These are phyloP conservation scores for Lentinula boryana DNA, from an alignment of 768 basidiomycete species.

Conservation along the genomic window DNA sequence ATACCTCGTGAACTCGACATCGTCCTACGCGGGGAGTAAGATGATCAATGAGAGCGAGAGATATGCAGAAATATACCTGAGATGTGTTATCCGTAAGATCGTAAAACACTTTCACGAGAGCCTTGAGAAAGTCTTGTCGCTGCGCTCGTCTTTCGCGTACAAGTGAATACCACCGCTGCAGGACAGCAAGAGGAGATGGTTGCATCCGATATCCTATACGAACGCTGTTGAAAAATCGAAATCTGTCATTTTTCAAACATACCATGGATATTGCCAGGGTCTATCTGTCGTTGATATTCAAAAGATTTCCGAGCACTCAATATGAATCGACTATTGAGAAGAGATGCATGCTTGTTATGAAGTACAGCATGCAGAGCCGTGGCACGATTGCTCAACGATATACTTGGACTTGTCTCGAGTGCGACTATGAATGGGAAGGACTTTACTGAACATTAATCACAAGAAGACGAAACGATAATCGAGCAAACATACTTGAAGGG, in stretches of 20 bases:
- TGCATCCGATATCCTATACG: slow-evolving; percentile 58
- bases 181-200: slow-evolving; percentile 61
- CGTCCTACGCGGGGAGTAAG: slow-evolving; percentile 42
- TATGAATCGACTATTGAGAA: slow-evolving; percentile 81
- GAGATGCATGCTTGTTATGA: slow-evolving; percentile 83
- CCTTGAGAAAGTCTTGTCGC: slow-evolving; percentile 82
- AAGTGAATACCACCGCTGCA: slow-evolving; percentile 88
- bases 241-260: slow-evolving; percentile 5
- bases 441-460: slow-evolving; percentile 26
- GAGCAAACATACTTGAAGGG: slow-evolving; percentile 60
- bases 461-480: background rate
- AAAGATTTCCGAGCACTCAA: slow-evolving; percentile 79
- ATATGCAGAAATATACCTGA: slow-evolving; percentile 34
- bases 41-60: background rate
- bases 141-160: slow-evolving; percentile 86
- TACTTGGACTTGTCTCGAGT: slow-evolving; percentile 77
- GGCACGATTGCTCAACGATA: slow-evolving; percentile 64
- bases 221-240: background rate
- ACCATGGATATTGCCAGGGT: slow-evolving; percentile 49
- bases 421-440: slow-evolving; percentile 91
- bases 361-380: slow-evolving; percentile 74
- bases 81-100: slow-evolving; percentile 52
- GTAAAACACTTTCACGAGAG: slow-evolving; percentile 79
- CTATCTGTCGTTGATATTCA: slow-evolving; percentile 69
- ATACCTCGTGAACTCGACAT: slow-evolving; percentile 83